Evolutionary conservation across 2,329 filamentous ascomycete species (phyloP), one percentile per base, ranked within the genome.

Genomic region (Pseudopithomyces chartarum): DNA sequence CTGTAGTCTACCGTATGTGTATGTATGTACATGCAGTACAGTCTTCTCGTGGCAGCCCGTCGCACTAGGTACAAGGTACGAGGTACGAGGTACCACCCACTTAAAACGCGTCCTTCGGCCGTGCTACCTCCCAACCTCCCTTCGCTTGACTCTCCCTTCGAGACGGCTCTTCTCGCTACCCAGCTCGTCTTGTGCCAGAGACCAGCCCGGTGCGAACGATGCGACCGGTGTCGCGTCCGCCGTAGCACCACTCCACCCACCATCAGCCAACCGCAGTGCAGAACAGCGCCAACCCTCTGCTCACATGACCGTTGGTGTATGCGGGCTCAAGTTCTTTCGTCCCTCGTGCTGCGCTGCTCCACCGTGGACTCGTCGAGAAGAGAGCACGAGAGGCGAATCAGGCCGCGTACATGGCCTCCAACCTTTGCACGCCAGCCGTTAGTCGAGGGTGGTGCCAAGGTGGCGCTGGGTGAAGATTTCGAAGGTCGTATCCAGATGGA

Each of bases 241-340:
- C 56, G 68, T 67, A 60, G 58, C 55, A 66, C 67, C 62, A 55
- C 67, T 64, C 67, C 58, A 62, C 63, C 48, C 56, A 49, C 60
- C 57, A n/a, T n/a, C 58, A 67, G 56, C 71, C 70, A 73, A 75
- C 69, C 55, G 56, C 39, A 20, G 60, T 53, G 38, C 68, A 62
- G 47, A 61, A 54, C 46, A 49, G 64, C 62, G 51, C 65, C 65
- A 54, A 67, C 64, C 68, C 67, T 46, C 54, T 53, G 42, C 62
- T 69, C 73, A 73, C 71, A 71, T 75, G 73, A 75, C 70, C 62
- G 64, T 49, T 58, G 51, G 38, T 44, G 62, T 48, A 67, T 74
- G 70, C 71, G 69, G 68, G 59, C 64, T 32, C 54, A 56, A 57
- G 59, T 57, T 49, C 56, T 64, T 58, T 56, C 57, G 45, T 46